These are phyloP conservation scores for Colletotrichum melonis DNA, from an alignment of 2,329 filamentous ascomycete species.

Conservation along the genomic window DNA sequence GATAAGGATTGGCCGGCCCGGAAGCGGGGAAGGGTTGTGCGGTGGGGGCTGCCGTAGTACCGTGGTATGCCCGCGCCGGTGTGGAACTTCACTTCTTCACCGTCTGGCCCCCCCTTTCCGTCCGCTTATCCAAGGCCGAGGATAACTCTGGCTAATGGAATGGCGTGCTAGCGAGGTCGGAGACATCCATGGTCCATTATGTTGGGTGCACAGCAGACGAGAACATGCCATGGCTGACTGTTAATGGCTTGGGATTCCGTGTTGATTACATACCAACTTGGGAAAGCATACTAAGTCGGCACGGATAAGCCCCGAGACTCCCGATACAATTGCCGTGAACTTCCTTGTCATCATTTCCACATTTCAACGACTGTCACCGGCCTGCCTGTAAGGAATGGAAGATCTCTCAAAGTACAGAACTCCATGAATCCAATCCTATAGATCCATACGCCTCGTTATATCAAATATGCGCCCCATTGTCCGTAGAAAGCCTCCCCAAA, in stretches of 20 bases:
- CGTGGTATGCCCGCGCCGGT: conserved; percentile 11
- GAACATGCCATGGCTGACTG: background rate
- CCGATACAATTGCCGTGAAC: background rate
- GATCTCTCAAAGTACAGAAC: too few relatives aligned
- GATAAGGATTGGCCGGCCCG: conserved; percentile 36
- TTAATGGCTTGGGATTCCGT: background rate
- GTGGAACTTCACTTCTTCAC: conserved; percentile 17
- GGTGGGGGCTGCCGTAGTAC: conserved; percentile 1
- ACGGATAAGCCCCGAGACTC: background rate
- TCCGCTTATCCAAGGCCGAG: conserved; percentile 14
- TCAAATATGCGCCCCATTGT: too few relatives aligned
- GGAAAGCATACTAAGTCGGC: background rate
- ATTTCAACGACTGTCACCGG: too few relatives aligned
- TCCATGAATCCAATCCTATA: too few relatives aligned
- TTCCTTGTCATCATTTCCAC: background rate
- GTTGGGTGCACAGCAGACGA: background rate
- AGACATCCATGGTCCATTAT: background rate
- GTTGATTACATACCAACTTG: background rate
- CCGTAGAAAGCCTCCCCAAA: too few relatives aligned
- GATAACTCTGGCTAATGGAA: background rate
- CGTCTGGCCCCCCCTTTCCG: conserved; percentile 5
- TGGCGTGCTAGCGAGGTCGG: background rate
- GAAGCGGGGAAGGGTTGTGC: conserved; percentile 17
- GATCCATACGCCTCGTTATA: too few relatives aligned
- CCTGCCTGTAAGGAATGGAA: too few relatives aligned